Evolutionary conservation across 306 rosid species (phyloP), one percentile per base, ranked within the genome.

Genomic region (Pyrus betulifolia): DNA sequence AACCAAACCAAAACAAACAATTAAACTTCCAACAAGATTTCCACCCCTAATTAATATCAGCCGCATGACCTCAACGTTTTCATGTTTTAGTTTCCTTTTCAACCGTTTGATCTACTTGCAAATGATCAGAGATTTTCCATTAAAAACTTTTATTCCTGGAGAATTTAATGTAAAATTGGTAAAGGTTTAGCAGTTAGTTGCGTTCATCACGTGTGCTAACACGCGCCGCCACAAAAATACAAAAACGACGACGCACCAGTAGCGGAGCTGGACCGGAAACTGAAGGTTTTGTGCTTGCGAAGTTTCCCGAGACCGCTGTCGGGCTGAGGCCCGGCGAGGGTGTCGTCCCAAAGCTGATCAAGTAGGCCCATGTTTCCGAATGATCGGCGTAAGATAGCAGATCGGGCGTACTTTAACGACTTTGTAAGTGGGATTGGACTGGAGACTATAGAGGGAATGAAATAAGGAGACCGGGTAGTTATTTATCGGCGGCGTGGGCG

Each of bases 311-410:
- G 97, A 40, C 97, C 98, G 71, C 70, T 76, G 4, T 95, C 98
- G 76, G 97, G 98, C 58, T 35, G 78, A 28, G 98, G 98, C 0
- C 98, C 98, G 61, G 97, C 98, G 2, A 95, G 86, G 77, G 98
- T 95, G 77, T 92, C 97, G 63, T 95, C 98, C 98, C 98, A 95
- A 52, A 95, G 90, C 78, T 95, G 97, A 74, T 95, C 98, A 12
- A 95, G 97, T 15, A 95, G 82, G 61, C 96, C 87, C 98, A 95
- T 95, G 68, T 18, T 22, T 45, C 33, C 0, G 9, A 11, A 13
- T 38, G 30, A 27, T 45, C 44, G 11, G 11, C 15, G 69, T 0
- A 1, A 21, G 18, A 4, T 35, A 28, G 40, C 57, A n/a, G 57
- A 70, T n/a, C 7, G 3, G 23, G 18, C 31, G 28, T 1, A 23